phyloP scores from a whole-genome alignment of 2,329 filamentous ascomycete genomes.

The Macrophomina pseudophaseolina region DNA sequence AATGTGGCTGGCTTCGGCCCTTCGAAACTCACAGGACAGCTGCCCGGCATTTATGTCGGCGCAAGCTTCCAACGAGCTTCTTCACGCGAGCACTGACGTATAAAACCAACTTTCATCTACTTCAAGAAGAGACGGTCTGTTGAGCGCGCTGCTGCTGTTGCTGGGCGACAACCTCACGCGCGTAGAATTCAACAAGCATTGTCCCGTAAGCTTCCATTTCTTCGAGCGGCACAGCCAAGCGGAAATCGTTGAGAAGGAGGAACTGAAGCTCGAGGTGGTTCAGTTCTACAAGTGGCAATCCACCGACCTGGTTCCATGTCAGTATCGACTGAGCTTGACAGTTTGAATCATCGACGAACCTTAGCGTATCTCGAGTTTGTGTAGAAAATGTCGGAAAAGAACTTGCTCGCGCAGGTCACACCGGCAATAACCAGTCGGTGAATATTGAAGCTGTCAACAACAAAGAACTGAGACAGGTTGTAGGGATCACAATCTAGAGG shows the following conservation, averaged over 20 bases:
- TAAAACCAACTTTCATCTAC: background rate
- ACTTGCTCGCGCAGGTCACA: constrained; percentile 98
- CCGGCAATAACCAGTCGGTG: constrained; percentile 95
- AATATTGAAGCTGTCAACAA: constrained; percentile 99
- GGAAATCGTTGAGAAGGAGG: constrained; percentile 92
- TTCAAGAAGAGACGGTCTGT: constrained; percentile 6
- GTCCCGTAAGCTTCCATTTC: constrained; percentile 97
- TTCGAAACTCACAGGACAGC: background rate
- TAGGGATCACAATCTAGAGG: constrained; percentile 52
- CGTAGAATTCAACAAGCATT: constrained; percentile 98
- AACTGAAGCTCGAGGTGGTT: constrained; percentile 98
- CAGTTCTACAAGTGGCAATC: constrained; percentile 85
- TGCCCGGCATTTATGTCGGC: background rate
- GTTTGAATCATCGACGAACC: constrained; percentile 59
- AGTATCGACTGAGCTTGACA: constrained; percentile 14
- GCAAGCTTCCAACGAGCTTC: background rate
- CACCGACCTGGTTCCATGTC: constrained; percentile 73
- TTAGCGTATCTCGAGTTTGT: constrained; percentile 99
- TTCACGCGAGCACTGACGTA: constrained; percentile 8
- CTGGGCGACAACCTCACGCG: constrained; percentile 79
- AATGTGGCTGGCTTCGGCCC: background rate
- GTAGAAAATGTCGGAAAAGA: constrained; percentile 98
- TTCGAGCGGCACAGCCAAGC: constrained; percentile 89
- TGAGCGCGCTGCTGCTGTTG: constrained; percentile 37
- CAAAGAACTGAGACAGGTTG: constrained; percentile 75